These are phyloP conservation scores for Brettanomyces anomalus DNA, from an alignment of 805 yeast genomes.

Conservation along the genomic window DNA sequence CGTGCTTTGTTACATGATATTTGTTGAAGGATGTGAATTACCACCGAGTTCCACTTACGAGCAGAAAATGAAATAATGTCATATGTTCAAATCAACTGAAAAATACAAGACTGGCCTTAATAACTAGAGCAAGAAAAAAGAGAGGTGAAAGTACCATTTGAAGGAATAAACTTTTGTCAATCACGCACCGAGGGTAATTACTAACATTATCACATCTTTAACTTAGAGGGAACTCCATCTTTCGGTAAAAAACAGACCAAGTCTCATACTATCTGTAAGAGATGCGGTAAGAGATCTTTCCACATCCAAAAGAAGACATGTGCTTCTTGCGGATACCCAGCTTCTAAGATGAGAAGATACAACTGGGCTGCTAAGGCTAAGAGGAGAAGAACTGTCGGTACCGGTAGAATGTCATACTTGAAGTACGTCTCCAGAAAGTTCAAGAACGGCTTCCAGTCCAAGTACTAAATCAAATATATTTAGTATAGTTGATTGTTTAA, in stretches of 20 bases:
- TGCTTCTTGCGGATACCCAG: constrained; percentile 98
- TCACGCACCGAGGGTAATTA: no score
- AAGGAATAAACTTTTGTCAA: no score
- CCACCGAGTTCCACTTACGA: no score
- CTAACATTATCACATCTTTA: neutral
- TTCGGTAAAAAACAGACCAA: constrained; percentile 99
- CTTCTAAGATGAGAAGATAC: constrained; percentile 97
- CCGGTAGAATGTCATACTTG: constrained; percentile 98
- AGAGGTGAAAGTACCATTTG: no score
- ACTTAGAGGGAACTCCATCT: constrained; percentile 95
- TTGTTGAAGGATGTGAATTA: no score
- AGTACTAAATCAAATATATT: constrained; percentile 3
- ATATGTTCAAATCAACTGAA: no score
- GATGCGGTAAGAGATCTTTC: constrained; percentile 99
- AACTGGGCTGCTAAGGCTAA: constrained; percentile 99
- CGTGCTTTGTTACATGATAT: no score
- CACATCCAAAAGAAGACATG: constrained; percentile 99
- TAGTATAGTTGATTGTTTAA: no score
- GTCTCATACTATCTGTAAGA: constrained; percentile 97
- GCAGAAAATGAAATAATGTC: no score
- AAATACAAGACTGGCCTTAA: no score
- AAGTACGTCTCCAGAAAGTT: constrained; percentile 96
- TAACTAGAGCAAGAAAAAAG: no score
- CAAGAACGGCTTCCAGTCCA: constrained; percentile 97
- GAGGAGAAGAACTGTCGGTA: constrained; percentile 99